Percentiles rank a stretch among this genome's conserved stretches.
These are phyloP conservation scores for Prillingera fragicola DNA, from an alignment of 1,284 basidiomycete genomes.

Conservation along the genomic window DNA sequence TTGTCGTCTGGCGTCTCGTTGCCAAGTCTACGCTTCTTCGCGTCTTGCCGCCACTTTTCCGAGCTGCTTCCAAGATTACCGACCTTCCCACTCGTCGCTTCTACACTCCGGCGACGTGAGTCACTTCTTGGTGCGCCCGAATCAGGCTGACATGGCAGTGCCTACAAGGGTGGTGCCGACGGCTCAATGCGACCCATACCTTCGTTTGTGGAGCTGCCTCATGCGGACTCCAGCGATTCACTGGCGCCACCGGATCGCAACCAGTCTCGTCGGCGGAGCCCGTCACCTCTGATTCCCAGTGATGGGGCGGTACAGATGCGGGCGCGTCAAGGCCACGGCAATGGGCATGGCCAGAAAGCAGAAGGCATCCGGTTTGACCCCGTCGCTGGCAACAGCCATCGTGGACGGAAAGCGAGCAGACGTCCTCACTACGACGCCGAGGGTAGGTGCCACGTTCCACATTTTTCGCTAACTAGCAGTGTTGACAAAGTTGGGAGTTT, in stretches of 20 bases:
- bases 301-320: conserved; percentile 2
- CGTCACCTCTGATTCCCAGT: conserved; percentile 1
- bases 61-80: conserved; percentile 55
- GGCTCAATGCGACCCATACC: conserved; percentile 65
- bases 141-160: conserved; percentile 18
- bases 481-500: conserved; percentile 85
- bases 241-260: conserved; percentile 15
- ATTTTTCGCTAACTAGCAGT: conserved; percentile 51
- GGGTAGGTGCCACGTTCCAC: conserved; percentile 56
- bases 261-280: conserved; percentile 1
- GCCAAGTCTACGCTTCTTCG: conserved; percentile 70
- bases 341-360: background rate
- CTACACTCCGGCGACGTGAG: conserved; percentile 76
- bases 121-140: background rate
- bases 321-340: background rate
- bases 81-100: conserved; percentile 64
- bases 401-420: background rate
- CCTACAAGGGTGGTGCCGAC: conserved; percentile 67
- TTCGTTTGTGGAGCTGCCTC: conserved; percentile 69
- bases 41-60: conserved; percentile 71
- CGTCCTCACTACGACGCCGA: conserved; percentile 59
- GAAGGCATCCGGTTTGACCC: conserved; percentile 8
- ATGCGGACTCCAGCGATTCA: conserved; percentile 29
- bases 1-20: conserved; percentile 78
- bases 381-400: conserved; percentile 5